These are phyloP conservation scores for Harrya chromipes DNA, from an alignment of 768 basidiomycete species.

Conservation along the genomic window DNA sequence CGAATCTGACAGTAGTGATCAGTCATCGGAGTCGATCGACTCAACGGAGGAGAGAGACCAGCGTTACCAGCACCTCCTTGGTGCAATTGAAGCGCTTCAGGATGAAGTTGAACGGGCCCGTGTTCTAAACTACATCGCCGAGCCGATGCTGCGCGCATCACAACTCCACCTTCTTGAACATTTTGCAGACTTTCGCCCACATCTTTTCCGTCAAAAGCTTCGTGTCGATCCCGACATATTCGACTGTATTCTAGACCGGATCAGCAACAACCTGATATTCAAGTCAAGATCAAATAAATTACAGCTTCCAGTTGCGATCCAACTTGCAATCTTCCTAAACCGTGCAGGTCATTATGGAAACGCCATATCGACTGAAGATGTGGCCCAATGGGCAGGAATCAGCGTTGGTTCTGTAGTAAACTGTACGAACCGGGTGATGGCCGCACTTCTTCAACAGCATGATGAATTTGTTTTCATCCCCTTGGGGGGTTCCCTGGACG, in stretches of 20 bases:
- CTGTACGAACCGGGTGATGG: slow-evolving; percentile 1
- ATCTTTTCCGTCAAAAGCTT: slow-evolving; percentile 26
- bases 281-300: slow-evolving; percentile 6
- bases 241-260: slow-evolving; percentile 15
- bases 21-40: neutral
- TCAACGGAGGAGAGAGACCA: neutral
- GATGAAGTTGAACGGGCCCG: neutral
- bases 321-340: slow-evolving; percentile 27
- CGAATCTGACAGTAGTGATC: neutral
- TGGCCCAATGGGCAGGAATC: slow-evolving; percentile 9
- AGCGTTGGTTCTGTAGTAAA: neutral
- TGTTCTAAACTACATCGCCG: neutral
- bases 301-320: slow-evolving; percentile 27
- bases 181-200: slow-evolving; percentile 7
- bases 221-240: slow-evolving; percentile 25
- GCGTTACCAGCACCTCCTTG: neutral
- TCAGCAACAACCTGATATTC: slow-evolving; percentile 26
- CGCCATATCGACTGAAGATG: neutral
- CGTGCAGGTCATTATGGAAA: slow-evolving; percentile 30
- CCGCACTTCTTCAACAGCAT: neutral
- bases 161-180: slow-evolving; percentile 4
- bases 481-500: neutral
- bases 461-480: neutral
- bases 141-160: neutral
- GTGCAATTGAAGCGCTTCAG: neutral